phyloP scores from a whole-genome alignment of 495 filamentous ascomycete species.

The Lepraria neglecta region DNA sequence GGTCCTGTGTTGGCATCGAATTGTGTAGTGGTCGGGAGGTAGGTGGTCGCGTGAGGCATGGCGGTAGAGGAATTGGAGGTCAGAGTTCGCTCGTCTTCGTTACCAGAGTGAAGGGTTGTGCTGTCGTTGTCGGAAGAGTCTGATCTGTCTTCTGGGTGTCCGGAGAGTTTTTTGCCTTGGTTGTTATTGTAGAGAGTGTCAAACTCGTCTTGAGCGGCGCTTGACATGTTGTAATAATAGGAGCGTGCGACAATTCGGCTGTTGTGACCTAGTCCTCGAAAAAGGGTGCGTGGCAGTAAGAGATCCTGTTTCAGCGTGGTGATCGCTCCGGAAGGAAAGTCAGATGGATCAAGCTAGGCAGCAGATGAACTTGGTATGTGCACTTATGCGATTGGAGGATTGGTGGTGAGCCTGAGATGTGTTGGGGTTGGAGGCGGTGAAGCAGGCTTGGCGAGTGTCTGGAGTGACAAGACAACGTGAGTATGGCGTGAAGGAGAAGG shows the following conservation, averaged over 20 bases:
- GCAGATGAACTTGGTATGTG: conserved; percentile 1
- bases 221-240: conserved; percentile 43
- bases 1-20: conserved; percentile 90
- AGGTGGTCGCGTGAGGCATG: conserved; percentile 46
- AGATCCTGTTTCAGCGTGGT: conserved; percentile 14
- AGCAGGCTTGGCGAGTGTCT: neutral
- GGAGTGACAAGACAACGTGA: neutral
- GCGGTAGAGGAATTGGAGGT: conserved; percentile 42
- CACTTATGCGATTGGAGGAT: neutral
- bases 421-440: conserved; percentile 1
- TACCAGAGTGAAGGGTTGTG: conserved; percentile 45
- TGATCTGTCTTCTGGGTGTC: conserved; percentile 56
- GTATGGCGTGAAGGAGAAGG: neutral
- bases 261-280: conserved; percentile 1
- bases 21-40: conserved; percentile 49
- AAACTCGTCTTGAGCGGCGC: conserved; percentile 79
- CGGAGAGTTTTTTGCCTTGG: conserved; percentile 34
- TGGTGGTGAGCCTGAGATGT: neutral
- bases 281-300: conserved; percentile 1
- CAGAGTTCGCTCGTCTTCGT: conserved; percentile 53
- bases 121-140: conserved; percentile 35
- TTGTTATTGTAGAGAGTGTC: conserved; percentile 59
- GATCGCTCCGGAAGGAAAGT: neutral
- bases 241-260: conserved; percentile 1
- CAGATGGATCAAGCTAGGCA: neutral